Evolutionary conservation across 257 asterid genomes (phyloP), one percentile per base, ranked within the genome.

Genomic region (Capsicum pubescens): DNA sequence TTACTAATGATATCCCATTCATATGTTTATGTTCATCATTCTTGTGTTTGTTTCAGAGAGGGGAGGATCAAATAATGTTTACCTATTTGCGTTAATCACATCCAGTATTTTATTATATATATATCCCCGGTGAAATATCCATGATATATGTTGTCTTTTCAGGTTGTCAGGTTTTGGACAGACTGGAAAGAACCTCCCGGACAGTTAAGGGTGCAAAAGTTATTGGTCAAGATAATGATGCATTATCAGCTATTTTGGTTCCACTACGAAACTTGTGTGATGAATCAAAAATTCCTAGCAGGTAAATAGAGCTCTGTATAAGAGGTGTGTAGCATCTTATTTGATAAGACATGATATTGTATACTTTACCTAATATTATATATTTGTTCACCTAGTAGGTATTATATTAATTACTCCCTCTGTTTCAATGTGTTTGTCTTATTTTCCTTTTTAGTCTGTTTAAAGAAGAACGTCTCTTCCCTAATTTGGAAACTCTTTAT

Each of bases 191-290:
- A 84, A 95, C 92, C 88, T 93, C 99, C 63, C 93, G 97, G 70
- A 90, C 93, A 10, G 95, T 93, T 81, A 95, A 91, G 86, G 98
- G 99, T 82, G 98, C 99, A 80, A 94, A 89, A 84, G 82, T 86
- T 82, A 95, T 97, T 88, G 98, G 95, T 64, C 92, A 93, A 91
- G 98, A 97, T 85, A 93, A 92, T 87, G 97, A 93, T 87, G 92
- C 97, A 84, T 88, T 97, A 88, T 86, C 97, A 54, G 93, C 90
- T 88, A 86, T 92, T 87, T 89, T 97, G 89, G 89, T 91, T 82
- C 99, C 98, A 21, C 71, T 97, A 54, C 93, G 89, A 88, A 89
- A 88, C 54, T 88, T 92, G 86, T 85, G 86, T 69, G 91, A 88
- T 66, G 94, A 87, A 85, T 87, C 91, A 63, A 88, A 90, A 69